These are phyloP conservation scores for Tolypocladium paradoxum DNA, from an alignment of 2,329 filamentous ascomycete genomes.

Conservation along the genomic window DNA sequence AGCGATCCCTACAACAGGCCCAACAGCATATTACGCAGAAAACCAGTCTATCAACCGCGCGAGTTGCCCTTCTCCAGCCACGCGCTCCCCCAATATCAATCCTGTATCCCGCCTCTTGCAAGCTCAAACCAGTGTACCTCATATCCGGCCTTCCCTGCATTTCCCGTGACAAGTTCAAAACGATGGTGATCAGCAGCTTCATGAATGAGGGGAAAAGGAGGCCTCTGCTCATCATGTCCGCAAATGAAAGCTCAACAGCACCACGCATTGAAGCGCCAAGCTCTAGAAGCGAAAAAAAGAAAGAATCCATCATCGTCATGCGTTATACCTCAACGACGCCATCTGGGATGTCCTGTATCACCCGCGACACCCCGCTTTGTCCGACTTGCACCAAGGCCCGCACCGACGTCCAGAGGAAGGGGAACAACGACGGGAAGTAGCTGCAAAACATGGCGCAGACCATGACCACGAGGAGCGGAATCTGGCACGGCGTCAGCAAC, in stretches of 20 bases:
- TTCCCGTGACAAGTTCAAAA: not conserved
- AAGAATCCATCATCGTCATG: constrained; percentile 9
- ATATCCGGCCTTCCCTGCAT: not conserved
- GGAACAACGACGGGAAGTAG: constrained; percentile 37
- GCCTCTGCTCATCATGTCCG: not conserved
- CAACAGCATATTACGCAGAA: not conserved
- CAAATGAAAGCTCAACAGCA: not conserved
- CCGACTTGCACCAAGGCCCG: constrained; percentile 20
- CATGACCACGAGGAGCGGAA: constrained; percentile 38
- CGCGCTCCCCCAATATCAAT: not conserved
- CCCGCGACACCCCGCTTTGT: constrained; percentile 10
- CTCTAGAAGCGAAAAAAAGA: constrained; percentile 7
- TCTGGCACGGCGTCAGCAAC: constrained; percentile 24
- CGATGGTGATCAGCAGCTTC: not conserved
- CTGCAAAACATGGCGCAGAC: constrained; percentile 39
- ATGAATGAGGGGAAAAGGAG: no score
- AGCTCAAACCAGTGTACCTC: not conserved
- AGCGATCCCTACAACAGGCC: not conserved
- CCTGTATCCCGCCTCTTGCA: not conserved
- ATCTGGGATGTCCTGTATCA: constrained; percentile 13
- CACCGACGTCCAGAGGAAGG: constrained; percentile 21
- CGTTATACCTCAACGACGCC: constrained; percentile 16
- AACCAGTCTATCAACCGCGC: no score
- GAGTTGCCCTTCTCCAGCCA: not conserved
- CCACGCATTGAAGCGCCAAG: constrained; percentile 4